Evolutionary conservation across 768 basidiomycete species (phyloP), one percentile per base, ranked within the genome.

Genomic region (Boletus pseudo-olivaceus): DNA sequence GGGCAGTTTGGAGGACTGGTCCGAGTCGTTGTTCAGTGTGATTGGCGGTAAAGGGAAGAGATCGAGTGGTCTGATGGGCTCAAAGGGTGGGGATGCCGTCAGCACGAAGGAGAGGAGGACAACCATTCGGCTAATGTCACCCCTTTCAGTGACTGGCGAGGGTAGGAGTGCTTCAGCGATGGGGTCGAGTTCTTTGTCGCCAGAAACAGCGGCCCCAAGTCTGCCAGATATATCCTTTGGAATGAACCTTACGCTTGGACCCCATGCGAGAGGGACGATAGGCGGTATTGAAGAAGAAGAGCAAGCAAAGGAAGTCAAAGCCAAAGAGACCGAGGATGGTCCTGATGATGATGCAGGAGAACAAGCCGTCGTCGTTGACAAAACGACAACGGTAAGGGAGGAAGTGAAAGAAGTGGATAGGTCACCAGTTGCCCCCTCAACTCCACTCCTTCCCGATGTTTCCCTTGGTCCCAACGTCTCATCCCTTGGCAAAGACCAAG

Each of bases 1-100:
- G 48, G 51, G 54, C 11, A 82, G 78, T 56, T 70, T 84, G 27
- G 73, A 76, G 10, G 73, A 74, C 27, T 85, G 84, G 84, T 75
- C 79, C 10, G 76, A 80, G 59, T 74, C 79, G 7, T 59, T 85
- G 34, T 73, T 85, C 32, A 78, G 73, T n/a, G 81, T 77, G 3
- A 76, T 83, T 45, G 80, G 80, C 26, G 30, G 44, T 15, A 56
- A 60, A 15, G 58, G 53, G 30, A 63, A 60, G 48, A 49, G 57
- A 39, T 53, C 55, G n/a, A 59, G 59, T 27, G 23, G 60, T 39
- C 14, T 51, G 32, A 35, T 50, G 4, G 20, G 42, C 23, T 12
- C 38, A 19, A 47, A 51, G 27, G 39, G 38, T 1, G 53, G 23
- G 12, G 33, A 53, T 47, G n/a, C 14, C 20, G 15, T 48, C 9